phyloP scores from a whole-genome alignment of 441 rosid genomes.

The Geranium incanum region DNA sequence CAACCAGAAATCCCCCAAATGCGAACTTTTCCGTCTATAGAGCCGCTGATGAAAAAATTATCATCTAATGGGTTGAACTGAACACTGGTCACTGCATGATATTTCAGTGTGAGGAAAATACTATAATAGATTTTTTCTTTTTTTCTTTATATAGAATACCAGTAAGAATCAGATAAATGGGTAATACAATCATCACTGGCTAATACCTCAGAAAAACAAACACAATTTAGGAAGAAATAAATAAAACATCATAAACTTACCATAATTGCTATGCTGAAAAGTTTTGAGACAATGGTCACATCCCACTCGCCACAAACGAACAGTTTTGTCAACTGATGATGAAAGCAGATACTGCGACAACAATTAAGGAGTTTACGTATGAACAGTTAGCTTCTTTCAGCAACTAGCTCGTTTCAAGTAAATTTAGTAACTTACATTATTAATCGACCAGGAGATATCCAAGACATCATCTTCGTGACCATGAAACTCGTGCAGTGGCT shows the following conservation, averaged over 20 bases:
- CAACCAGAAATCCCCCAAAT: constrained; percentile 65
- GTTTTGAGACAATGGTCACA: constrained; percentile 36
- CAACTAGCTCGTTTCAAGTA: neutral
- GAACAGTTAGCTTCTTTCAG: neutral
- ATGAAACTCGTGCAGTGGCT: constrained; percentile 64
- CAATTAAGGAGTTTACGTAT: neutral
- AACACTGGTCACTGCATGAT: constrained; percentile 71
- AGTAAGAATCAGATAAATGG: neutral
- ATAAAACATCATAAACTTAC: constrained; percentile 25
- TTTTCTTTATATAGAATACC: neutral
- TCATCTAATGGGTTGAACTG: constrained; percentile 85
- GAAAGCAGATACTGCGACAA: constrained; percentile 40
- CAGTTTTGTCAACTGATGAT: constrained; percentile 56
- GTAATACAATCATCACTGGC: constrained; percentile 5
- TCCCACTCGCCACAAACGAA: constrained; percentile 58
- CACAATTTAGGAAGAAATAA: constrained; percentile 9
- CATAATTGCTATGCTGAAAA: constrained; percentile 52
- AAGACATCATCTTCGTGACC: constrained; percentile 69
- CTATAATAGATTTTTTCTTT: constrained; percentile 9
- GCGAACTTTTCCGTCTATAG: constrained; percentile 93
- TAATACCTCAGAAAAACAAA: constrained; percentile 5
- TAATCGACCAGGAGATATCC: constrained; percentile 85
- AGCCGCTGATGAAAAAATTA: constrained; percentile 81
- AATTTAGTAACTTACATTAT: constrained; percentile 46
- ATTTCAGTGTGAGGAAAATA: constrained; percentile 6